Evolutionary conservation across 2,329 filamentous ascomycete species (phyloP).

Genomic region (Ophiostoma himal-ulmi): DNA sequence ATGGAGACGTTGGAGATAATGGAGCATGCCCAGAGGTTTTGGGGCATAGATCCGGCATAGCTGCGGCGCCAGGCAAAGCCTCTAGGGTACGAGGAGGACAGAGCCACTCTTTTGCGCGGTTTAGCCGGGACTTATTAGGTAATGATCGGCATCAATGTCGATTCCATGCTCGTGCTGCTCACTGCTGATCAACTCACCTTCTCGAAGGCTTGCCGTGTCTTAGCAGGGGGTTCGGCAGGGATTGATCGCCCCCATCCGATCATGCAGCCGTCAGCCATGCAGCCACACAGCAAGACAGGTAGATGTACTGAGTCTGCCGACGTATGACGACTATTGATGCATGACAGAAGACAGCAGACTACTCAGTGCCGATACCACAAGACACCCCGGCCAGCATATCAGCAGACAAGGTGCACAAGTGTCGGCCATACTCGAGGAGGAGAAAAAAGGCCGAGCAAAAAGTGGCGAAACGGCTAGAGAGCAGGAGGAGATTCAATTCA

Average conservation of each 20-base stretch:
- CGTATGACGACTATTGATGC: background rate
- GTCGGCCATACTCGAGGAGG: background rate
- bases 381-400: constrained; percentile 1
- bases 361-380: background rate
- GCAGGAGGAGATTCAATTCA: background rate
- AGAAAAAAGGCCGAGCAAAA: background rate
- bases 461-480: background rate
- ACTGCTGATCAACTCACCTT: background rate
- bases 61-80: background rate
- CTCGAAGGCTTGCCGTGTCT: background rate
- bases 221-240: background rate
- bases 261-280: background rate
- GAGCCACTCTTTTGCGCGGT: background rate
- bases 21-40: background rate
- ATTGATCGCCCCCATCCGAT: background rate
- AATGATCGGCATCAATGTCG: background rate
- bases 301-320: background rate
- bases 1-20: background rate
- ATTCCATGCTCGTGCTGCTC: no score
- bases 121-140: background rate
- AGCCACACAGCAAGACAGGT: no score
- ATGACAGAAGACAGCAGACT: background rate
- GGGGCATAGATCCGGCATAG: background rate
- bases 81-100: background rate
- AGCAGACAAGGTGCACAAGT: background rate